Conservation (phyloP, 768 basidiomycete species). For the Steccherinum ochraceum region DNA sequence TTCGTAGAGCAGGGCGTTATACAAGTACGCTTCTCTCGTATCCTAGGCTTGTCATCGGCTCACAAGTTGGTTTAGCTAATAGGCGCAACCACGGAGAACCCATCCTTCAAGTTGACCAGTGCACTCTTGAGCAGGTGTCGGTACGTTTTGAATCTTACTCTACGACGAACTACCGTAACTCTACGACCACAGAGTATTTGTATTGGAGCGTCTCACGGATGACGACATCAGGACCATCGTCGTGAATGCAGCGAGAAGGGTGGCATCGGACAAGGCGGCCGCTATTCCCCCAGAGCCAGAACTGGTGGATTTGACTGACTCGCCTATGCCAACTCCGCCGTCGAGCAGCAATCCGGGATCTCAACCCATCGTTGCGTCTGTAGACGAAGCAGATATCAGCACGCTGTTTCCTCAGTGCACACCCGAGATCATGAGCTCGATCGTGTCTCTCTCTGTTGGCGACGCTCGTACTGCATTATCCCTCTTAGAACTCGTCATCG, state of each 20-base stretch:
- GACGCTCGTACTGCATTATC: conserved; percentile 78
- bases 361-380: neutral
- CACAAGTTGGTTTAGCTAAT: conserved; percentile 39
- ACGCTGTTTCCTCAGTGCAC: conserved; percentile 34
- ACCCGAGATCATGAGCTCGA: conserved; percentile 37
- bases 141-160: too few species aligned
- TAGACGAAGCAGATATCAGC: neutral
- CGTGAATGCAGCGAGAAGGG: conserved; percentile 40
- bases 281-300: neutral
- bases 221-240: conserved; percentile 55
- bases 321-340: conserved; percentile 1
- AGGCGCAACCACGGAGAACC: conserved; percentile 87
- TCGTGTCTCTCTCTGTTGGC: conserved; percentile 52
- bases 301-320: conserved; percentile 1
- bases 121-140: conserved; percentile 73
- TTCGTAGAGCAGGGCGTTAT: conserved; percentile 75
- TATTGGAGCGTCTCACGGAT: conserved; percentile 60
- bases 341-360: conserved; percentile 5
- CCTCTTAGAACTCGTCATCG: conserved; percentile 64
- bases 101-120: conserved; percentile 74
- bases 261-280: conserved; percentile 9
- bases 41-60: conserved; percentile 1
- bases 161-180: conserved; percentile 5
- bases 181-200: conserved; percentile 54
- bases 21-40: conserved; percentile 30